A percentile compares a stretch with the other conserved stretches of the same genome.
These are phyloP conservation scores for Pyrus hybrid DNA, from an alignment of 331 rosid genomes.

Conservation along the genomic window DNA sequence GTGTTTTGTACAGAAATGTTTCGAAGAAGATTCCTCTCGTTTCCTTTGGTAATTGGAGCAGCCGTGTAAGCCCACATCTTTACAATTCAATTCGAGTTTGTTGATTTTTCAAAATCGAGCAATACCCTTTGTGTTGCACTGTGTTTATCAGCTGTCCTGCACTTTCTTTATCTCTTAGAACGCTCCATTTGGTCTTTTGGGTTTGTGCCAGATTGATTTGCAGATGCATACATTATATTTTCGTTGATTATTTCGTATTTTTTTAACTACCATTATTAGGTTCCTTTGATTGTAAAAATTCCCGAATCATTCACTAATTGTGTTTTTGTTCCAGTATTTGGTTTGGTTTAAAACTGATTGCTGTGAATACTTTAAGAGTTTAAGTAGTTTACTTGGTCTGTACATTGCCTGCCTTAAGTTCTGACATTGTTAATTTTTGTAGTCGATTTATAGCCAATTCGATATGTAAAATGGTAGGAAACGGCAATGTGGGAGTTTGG, in stretches of 20 bases:
- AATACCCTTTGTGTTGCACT: not conserved
- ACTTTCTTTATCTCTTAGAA: not conserved
- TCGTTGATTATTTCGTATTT: not conserved
- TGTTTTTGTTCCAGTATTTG: too few species aligned
- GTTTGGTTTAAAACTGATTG: not conserved
- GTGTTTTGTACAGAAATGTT: constrained; percentile 13
- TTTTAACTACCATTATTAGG: too few species aligned
- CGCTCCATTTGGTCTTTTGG: not conserved
- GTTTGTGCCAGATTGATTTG: not conserved
- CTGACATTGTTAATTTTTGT: not conserved
- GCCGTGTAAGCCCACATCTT: constrained; percentile 49
- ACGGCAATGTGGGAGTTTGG: not conserved
- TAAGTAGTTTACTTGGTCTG: not conserved
- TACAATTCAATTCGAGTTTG: not conserved
- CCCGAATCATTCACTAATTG: too few species aligned
- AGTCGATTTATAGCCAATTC: not conserved
- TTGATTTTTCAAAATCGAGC: not conserved
- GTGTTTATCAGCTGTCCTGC: not conserved
- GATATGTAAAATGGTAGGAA: not conserved
- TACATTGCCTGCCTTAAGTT: not conserved
- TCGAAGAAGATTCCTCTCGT: constrained; percentile 69
- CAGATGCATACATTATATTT: not conserved
- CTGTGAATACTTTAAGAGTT: not conserved
- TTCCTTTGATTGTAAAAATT: too few species aligned
- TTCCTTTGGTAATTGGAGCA: constrained; percentile 76